Evolutionary conservation across 441 rosid species (phyloP), one percentile per base, ranked within the genome.

Genomic region (Lepidium campestre): DNA sequence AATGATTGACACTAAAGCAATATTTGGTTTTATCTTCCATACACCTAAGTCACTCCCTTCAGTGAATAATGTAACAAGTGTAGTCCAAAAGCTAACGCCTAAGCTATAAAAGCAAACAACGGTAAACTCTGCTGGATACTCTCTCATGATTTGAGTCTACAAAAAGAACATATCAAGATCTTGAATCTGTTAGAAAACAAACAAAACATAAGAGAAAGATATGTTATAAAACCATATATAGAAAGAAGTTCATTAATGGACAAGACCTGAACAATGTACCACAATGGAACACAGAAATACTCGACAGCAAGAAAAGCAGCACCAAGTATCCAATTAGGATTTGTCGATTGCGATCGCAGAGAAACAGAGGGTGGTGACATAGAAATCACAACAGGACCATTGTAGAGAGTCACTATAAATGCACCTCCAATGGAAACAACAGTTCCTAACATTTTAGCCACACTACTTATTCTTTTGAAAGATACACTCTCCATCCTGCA

Each of bases 221-320:
- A 2, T 14, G 23, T 6, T 18, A 42, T 7, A 46, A 25, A 23
- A n/a, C 22, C 7, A 27, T 1, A 59, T 18, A 39, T 8, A 46
- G n/a, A n/a, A n/a, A n/a, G n/a, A 29, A 29, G 42, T 25, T 62
- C 3, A 5, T 4, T 10, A 44, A 0, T 49, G 14, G 53, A 12
- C n/a, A 18, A 65, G 29, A 87, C 93, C 93, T 80, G 87, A 75
- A 87, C 85, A 59, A 85, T 87, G 80, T 87, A 82, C 93, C 93
- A 87, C 19, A 87, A 66, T 11, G 93, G 88, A 47, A 82, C 62
- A 18, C 84, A 67, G 31, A 85, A 71, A 57, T 87, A 87, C 70
- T 87, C 90, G 2, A 81, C 84, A 0, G 88, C 47, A 48, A 87
- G 85, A 29, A 83, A 81, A 62, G 77, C 40, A 1, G 87, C 93